Base-by-base conservation (phyloP, 2,329 filamentous ascomycete species). In the Fusarium anthophilum region DNA sequence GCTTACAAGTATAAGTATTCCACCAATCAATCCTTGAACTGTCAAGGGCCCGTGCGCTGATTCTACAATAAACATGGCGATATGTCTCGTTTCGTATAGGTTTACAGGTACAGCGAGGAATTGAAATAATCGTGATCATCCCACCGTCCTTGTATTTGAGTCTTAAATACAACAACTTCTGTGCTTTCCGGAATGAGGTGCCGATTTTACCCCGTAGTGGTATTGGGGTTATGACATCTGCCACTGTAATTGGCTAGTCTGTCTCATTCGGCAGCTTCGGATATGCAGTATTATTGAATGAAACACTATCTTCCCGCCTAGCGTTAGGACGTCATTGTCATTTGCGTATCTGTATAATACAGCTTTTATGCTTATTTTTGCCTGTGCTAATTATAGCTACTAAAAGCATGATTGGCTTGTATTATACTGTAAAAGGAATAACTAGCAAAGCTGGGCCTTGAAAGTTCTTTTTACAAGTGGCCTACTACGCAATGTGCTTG, bases 61-160 rank as follows among this genome's bases (percentile, higher is more conserved):
- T 14, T 32, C 22, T 7, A 18, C 8, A 18, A 51, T 18, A 51
- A 22, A 24, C 47, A 51, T 51, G 6, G 7, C 12, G 28, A n/a
- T 18, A 7, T 32, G 5, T 13, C 28, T 32, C 28, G 15, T 30
- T 8, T 0, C 5, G 45, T 17, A 32, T 32, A 12, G 17, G 44
- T 15, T 48, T 28, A 28, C 8, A 22, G 9, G 44, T 28, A 28
- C 12, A 26, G 12, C 9, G 12, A 28, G 26, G 20, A 24, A 18
- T n/a, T 12, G 5, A 26, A 20, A 26, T 15, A 4, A 8, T 37
- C 8, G 17, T 15, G 6, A 0, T 35, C 5, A 20, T 35, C 11
- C 11, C 1, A 4, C 2, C 10, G 14, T n/a, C 26, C 7, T 8
- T 32, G 22, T 6, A 2, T 1, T 35, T 8, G 1, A 35, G 5